These are phyloP conservation scores for Eucalyptus polyanthemos DNA, from an alignment of 345 rosid genomes.

Conservation along the genomic window DNA sequence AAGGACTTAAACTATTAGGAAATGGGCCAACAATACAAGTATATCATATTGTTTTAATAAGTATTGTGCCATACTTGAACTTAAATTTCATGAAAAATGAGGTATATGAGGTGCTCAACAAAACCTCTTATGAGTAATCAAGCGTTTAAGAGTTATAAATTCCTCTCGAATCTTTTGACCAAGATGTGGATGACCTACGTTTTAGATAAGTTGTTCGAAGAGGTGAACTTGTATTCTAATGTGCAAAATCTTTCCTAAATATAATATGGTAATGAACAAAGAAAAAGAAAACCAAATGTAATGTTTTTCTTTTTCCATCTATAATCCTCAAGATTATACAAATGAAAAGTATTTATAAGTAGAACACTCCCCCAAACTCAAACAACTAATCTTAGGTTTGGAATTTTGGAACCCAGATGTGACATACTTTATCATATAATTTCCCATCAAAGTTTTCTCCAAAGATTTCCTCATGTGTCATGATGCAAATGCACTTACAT, in stretches of 20 bases:
- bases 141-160: neutral
- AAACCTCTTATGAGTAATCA: neutral
- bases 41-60: neutral
- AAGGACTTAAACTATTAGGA: neutral
- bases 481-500: neutral
- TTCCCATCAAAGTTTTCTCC: neutral
- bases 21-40: neutral
- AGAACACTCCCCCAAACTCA: neutral
- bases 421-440: neutral
- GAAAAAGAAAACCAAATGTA: neutral
- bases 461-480: neutral
- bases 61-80: neutral
- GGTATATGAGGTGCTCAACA: neutral
- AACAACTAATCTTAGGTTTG: neutral
- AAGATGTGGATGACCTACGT: neutral
- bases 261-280: neutral
- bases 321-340: neutral
- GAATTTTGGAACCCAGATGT: neutral
- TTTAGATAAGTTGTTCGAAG: neutral
- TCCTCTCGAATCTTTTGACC: neutral
- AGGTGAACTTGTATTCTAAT: neutral
- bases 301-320: neutral
- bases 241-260: neutral
- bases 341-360: neutral
- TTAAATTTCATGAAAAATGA: neutral